Conservation (phyloP, 768 basidiomycete species). For the Tulasnella calospora region DNA sequence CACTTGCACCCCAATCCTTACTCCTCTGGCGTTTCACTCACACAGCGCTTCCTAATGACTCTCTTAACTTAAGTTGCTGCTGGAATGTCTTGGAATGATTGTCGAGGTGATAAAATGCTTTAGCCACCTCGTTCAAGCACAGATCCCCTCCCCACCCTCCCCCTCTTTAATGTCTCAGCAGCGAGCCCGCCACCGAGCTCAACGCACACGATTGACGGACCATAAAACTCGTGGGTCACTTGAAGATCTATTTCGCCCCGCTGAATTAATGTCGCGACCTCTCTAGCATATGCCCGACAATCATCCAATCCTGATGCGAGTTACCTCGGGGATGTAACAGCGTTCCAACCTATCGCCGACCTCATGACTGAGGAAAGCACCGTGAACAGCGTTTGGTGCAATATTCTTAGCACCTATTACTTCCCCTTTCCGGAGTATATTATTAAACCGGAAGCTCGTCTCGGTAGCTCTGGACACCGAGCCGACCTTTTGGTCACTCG, state of each 20-base stretch:
- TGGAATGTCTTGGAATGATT: not conserved
- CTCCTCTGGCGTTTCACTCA: no score
- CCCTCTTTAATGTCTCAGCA: not conserved
- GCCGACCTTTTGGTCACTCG: not conserved
- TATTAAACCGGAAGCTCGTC: not conserved
- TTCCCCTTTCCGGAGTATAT: constrained; percentile 7
- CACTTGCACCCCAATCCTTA: no score
- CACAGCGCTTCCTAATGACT: not conserved
- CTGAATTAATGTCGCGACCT: not conserved
- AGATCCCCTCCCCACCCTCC: not conserved
- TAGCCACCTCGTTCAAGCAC: not conserved
- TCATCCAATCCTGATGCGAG: not conserved
- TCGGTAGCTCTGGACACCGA: not conserved
- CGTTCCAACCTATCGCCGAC: not conserved
- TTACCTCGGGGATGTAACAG: not conserved
- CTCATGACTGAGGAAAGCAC: constrained; percentile 8
- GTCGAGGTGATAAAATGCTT: not conserved
- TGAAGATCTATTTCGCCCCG: not conserved
- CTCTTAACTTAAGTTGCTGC: not conserved
- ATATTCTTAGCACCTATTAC: not conserved
- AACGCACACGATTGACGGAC: not conserved
- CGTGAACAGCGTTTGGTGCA: constrained; percentile 6
- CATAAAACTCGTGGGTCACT: not conserved
- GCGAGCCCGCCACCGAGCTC: not conserved
- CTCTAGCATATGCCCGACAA: not conserved